Conservation (phyloP, 371 early-diverging fungal species). For the Apophysomyces ossiformis region DNA sequence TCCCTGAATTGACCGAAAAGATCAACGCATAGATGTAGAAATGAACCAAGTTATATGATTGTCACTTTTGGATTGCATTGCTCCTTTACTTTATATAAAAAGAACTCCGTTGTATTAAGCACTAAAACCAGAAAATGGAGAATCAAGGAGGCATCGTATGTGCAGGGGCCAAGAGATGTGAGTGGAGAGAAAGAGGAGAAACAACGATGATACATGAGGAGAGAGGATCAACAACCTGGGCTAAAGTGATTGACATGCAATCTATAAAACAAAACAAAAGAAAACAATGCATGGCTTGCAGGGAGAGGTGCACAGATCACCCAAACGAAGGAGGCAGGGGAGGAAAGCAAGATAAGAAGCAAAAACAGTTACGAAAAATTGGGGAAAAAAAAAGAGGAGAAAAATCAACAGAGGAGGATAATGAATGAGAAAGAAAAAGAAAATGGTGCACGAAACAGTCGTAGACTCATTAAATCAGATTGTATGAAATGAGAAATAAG, state of each 20-base stretch:
- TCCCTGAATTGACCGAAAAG: slow-evolving; percentile 95
- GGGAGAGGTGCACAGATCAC: neutral
- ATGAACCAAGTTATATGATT: neutral
- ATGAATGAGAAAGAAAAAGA: neutral
- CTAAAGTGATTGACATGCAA: no score
- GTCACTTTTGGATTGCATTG: neutral
- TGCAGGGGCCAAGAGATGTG: neutral
- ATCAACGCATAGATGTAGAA: slow-evolving; percentile 38
- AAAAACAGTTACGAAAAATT: neutral
- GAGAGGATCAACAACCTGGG: neutral
- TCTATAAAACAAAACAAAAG: neutral
- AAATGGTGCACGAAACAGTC: no score
- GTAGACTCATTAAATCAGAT: no score
- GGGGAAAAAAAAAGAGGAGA: no score
- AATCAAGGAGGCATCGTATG: neutral
- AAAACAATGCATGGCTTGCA: neutral
- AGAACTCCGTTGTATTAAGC: neutral
- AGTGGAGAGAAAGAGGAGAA: neutral
- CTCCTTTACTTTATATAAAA: slow-evolving; percentile 4
- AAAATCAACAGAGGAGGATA: neutral
- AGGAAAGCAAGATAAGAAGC: neutral
- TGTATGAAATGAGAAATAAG: no score
- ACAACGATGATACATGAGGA: neutral
- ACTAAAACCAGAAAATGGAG: slow-evolving; percentile 1
- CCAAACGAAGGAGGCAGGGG: neutral